Conservation (phyloP, 768 basidiomycete genomes). For the Tricholoma sp. region DNA sequence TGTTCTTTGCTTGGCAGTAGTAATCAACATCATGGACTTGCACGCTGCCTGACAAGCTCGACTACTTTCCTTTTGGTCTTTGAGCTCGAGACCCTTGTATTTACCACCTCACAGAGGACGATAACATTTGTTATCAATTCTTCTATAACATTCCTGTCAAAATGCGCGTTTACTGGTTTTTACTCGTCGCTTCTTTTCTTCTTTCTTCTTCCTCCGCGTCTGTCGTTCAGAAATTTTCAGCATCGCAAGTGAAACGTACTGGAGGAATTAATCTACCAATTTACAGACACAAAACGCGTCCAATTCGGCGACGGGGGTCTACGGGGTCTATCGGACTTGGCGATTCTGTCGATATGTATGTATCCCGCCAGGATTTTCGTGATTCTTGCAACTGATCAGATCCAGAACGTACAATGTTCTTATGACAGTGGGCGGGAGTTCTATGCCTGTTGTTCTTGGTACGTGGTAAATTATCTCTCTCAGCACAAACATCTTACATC, state of each 20-base stretch:
- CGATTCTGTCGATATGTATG: slow-evolving; percentile 59
- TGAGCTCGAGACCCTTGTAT: neutral
- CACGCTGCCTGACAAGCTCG: neutral
- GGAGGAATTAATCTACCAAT: slow-evolving; percentile 36
- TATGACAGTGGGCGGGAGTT: slow-evolving; percentile 47
- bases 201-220: slow-evolving; percentile 5
- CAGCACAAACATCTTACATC: neutral
- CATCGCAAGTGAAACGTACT: neutral
- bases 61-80: neutral
- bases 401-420: slow-evolving; percentile 61
- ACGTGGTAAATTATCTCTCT: slow-evolving; percentile 8
- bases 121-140: neutral
- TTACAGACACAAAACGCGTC: slow-evolving; percentile 15
- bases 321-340: slow-evolving; percentile 49
- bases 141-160: neutral
- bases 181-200: neutral
- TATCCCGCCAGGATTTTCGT: slow-evolving; percentile 5
- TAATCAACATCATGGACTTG: neutral
- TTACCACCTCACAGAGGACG: neutral
- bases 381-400: neutral
- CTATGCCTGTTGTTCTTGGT: slow-evolving; percentile 61
- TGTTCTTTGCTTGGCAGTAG: neutral
- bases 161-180: slow-evolving; percentile 6
- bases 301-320: slow-evolving; percentile 22
- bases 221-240: neutral